phyloP scores from a whole-genome alignment of 163 green algal genomes.

The Chloromonas sp. region DNA sequence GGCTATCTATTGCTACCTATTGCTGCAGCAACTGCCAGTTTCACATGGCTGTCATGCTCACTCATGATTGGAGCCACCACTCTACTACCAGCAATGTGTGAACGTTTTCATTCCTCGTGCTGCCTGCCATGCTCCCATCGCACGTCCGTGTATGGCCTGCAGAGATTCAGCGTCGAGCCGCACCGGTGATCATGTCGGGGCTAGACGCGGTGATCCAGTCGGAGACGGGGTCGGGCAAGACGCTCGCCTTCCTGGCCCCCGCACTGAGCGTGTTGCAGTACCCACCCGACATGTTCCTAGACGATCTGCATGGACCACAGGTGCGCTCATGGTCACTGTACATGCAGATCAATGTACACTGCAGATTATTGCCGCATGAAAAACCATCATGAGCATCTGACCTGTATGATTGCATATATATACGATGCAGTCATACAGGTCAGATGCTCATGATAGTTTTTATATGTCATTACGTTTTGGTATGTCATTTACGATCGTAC shows the following conservation, averaged over 20 bases:
- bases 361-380: too few species aligned
- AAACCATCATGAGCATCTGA: too few species aligned
- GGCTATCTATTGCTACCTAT: too few species aligned
- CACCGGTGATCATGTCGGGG: slow-evolving; percentile 40
- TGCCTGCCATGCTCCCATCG: not conserved
- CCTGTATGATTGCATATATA: too few species aligned
- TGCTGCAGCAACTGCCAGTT: not conserved
- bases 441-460: too few species aligned
- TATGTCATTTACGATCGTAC: too few species aligned
- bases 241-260: slow-evolving; percentile 68
- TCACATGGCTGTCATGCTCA: not conserved
- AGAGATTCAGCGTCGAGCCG: slow-evolving; percentile 68
- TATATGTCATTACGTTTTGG: too few species aligned
- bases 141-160: slow-evolving; percentile 10
- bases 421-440: too few species aligned
- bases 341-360: too few species aligned
- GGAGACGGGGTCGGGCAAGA: slow-evolving; percentile 71
- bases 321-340: not conserved
- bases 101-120: not conserved
- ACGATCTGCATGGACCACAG: slow-evolving; percentile 55
- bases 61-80: not conserved
- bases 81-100: not conserved
- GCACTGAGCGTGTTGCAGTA: slow-evolving; percentile 51
- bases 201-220: slow-evolving; percentile 56
- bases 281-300: slow-evolving; percentile 58